Evolutionary conservation across 169 alveolate genomes (phyloP).

Genomic region (Plasmodium sp.): DNA sequence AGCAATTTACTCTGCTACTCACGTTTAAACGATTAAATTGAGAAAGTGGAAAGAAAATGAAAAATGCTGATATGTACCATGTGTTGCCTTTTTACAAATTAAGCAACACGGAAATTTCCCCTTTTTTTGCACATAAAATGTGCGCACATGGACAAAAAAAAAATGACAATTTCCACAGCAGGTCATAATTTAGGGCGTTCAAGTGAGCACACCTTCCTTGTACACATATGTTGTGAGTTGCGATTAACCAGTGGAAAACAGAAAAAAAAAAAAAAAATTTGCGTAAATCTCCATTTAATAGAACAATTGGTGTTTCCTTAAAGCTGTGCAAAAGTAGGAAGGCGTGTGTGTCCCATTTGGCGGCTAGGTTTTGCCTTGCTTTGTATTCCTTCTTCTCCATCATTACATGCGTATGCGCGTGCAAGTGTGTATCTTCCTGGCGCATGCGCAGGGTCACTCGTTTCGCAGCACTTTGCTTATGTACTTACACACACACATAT

Average conservation of each 20-base stretch:
- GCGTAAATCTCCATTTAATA: neutral
- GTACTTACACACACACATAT: neutral
- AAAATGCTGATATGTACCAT: neutral
- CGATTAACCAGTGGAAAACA: neutral
- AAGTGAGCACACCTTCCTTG: neutral
- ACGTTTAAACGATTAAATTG: conserved; percentile 8
- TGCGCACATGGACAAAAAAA: neutral
- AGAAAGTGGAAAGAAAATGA: neutral
- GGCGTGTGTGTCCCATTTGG: neutral
- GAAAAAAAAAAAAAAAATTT: neutral
- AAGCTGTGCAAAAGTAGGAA: neutral
- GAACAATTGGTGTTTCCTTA: neutral
- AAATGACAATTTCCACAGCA: neutral
- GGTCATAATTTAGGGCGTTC: neutral
- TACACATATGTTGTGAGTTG: neutral
- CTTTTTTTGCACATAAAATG: neutral
- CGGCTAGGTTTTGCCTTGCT: neutral
- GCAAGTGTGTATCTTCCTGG: too few species aligned
- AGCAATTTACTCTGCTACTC: neutral
- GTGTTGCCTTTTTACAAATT: neutral
- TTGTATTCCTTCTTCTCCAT: neutral
- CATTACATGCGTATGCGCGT: neutral
- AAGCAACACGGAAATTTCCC: neutral
- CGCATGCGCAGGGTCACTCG: neutral
- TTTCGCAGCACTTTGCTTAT: neutral